Base-by-base conservation (phyloP, 1,284 basidiomycete genomes). In the Ustilago xerochloae region DNA sequence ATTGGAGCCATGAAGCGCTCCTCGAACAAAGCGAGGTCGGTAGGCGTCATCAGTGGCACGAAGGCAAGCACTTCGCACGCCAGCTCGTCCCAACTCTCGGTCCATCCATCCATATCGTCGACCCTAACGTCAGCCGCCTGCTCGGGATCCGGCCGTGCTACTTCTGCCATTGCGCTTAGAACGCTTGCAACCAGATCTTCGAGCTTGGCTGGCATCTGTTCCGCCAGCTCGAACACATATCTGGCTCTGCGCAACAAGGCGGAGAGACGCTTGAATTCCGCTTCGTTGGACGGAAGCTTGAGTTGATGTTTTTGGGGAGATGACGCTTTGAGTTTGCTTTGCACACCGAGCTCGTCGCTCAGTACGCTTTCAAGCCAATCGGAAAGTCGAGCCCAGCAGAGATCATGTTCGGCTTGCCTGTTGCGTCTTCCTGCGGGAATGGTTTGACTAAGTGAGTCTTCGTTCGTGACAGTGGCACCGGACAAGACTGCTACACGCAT, bases 291-390 rank as follows among this genome's bases (percentile, higher is more conserved):
- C 2, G 63, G 64, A 13, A 66, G 39, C 39, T 60, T 70, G 7
- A 75, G 41, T 7, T 32, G 41, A 24, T 55, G 60, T 12, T 36
- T 26, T 32, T 52, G 24, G n/a, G 33, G 26, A 20, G 48, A 38
- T 3, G 46, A 51, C 24, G 30, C 20, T 29, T 20, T 33, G 4
- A 26, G 12, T 4, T 18, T 10, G 26, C 20, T 48, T 18, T 38
- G 51, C 33, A 73, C 53, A 5, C 74, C 74, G 20, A 77, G 43
- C 32, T 77, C 74, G 52, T 77, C 74, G 36, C 60, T 50, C 12
- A 77, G 45, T 22, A 73, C 67, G 38, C 74, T 77, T 28, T 69
- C 63, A 28, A 77, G 62, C 74, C 74, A 77, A 28, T 77, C 67
- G 1, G 64, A 73, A 45, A 77, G 39, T 2, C 74, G 50, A 4